Base-by-base conservation (phyloP, 345 rosid genomes). In the Populus deltoides region DNA sequence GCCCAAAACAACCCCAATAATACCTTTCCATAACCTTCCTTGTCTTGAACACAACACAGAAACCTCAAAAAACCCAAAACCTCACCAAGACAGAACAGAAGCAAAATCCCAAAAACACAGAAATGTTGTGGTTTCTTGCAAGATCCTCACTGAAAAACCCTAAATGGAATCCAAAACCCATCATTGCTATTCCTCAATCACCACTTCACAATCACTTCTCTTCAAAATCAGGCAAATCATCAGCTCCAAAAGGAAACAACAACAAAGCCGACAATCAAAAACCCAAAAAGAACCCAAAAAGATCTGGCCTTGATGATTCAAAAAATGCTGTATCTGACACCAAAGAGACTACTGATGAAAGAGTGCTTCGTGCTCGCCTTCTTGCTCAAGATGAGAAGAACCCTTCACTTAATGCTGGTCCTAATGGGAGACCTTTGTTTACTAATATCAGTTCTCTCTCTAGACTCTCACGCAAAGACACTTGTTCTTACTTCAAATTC, bases 401-500 rank as follows among this genome's bases (percentile, higher is more conserved):
- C 75, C 90, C 90, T 5, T 90, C 97, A 25, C 87, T 91, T 7
- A 91, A 93, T 77, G 86, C 90, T 68, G 93, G 97, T 49, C 89
- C 90, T 77, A 86, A 89, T 53, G 87, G 88, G 31, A 83, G 86
- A n/a, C 91, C 93, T 67, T 91, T 96, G 74, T 96, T 96, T 85
- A 91, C 98, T 78, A 80, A 89, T 51, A 74, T 86, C 62, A 77
- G 88, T 22, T 80, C 89, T 0, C 89, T 96, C 47, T 92, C 99
- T 66, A 83, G 80, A 74, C 97, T 93, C 62, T 76, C 93, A 27
- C 87, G 87, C 76, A 83, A 76, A 63, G 94, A 96, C 76, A 62
- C 87, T 36, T 84, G 91, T 83, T 79, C 89, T 82, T 96, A 91
- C 90, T 87, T 93, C 90, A 93, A 88, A 73, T 88, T 96, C 89